Base-by-base conservation (phyloP, 176 grass and related monocot species). In the Ampelocalamus luodianensis region DNA sequence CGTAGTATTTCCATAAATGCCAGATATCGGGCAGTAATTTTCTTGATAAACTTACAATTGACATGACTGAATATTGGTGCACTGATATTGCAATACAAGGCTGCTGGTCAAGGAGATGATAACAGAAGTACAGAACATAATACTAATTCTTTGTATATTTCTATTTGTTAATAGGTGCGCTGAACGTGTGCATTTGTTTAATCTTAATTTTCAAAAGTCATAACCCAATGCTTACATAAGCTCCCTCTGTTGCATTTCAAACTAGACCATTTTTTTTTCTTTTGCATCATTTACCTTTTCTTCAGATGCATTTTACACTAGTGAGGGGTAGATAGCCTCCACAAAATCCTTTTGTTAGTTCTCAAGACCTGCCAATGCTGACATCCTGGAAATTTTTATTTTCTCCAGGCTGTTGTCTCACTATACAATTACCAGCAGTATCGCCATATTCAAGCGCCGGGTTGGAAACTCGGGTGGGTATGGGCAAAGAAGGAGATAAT, bases 391-490 rank as follows among this genome's bases (percentile, higher is more conserved):
- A 81, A 77, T 37, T 48, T 8, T 11, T 11, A 13, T 9, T 79
- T 74, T 29, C 72, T 79, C 12, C 86, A 97, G 94, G 94, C 87
- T 40, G 87, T 93, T 55, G 89, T 90, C 58, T 92, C 91, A 8
- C 59, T 97, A 23, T 97, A 90, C 85, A 97, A 97, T 49, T 94
- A 88, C 79, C 94, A 97, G 58, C 92, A 97, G 53, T 94, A 92
- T 49, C 94, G 94, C 11, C 94, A 97, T 61, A 97, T 97, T 53
- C 89, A 94, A 71, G 26, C 79, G 1, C 94, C 94, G 2, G 94
- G 94, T 0, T 97, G 94, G 94, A 97, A 85, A 36, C 85, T 97
- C 1, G 89, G 89, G 5, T 97, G 94, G 94, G 38, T 75, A 9
- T 97, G 94, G 94, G 80, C 82, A 53, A 87, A 94, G 76, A 94